phyloP scores from a whole-genome alignment of 139 green algal species.

The Pycnococcus provasolii region DNA sequence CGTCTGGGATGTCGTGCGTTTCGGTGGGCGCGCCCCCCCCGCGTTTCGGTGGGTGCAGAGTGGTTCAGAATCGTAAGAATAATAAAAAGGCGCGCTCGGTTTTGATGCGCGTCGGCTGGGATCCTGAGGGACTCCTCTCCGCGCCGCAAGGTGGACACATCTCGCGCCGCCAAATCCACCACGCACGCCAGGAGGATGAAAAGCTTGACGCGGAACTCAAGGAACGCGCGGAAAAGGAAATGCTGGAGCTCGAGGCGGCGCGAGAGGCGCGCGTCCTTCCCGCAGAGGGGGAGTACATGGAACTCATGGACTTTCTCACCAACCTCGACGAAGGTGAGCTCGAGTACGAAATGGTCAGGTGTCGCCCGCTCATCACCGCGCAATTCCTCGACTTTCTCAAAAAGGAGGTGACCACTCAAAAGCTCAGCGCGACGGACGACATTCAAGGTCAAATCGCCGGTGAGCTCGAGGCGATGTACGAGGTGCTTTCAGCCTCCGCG shows the following conservation, averaged over 20 bases:
- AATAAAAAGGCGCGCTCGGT: too few relatives aligned
- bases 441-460: not conserved
- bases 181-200: constrained; percentile 1
- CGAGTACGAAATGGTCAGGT: constrained; percentile 21
- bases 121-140: too few relatives aligned
- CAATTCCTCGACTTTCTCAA: constrained; percentile 15
- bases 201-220: constrained; percentile 12
- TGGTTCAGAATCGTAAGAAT: too few relatives aligned
- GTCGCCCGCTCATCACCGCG: constrained; percentile 3
- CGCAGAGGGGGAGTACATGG: not conserved
- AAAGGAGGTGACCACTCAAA: not conserved
- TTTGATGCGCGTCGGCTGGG: too few relatives aligned
- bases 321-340: constrained; percentile 22
- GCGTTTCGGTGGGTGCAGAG: too few relatives aligned
- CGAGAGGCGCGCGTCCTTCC: constrained; percentile 6
- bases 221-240: constrained; percentile 1
- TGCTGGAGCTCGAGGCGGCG: constrained; percentile 10
- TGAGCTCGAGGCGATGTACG: constrained; percentile 12
- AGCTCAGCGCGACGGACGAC: not conserved
- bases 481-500: constrained; percentile 12
- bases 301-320: constrained; percentile 21
- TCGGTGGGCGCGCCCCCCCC: too few relatives aligned
- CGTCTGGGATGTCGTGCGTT: too few relatives aligned
- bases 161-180: too few relatives aligned
- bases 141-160: too few relatives aligned